These are phyloP conservation scores for Coemansia sp. DNA, from an alignment of 192 early-diverging fungal genomes.

Conservation along the genomic window DNA sequence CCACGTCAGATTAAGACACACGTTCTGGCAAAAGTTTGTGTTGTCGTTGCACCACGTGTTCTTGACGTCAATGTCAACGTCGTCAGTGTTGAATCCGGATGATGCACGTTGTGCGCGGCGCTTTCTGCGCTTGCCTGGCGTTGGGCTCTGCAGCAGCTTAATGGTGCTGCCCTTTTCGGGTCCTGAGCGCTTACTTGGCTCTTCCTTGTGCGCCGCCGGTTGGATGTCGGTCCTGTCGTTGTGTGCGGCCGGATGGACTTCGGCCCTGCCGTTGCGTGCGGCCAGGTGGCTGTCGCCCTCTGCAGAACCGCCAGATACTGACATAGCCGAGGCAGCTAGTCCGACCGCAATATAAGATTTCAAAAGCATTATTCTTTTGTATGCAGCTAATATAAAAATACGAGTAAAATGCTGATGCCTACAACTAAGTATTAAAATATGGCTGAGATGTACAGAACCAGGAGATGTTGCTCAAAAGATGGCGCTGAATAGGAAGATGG, in stretches of 20 bases:
- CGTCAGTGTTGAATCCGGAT: constrained; percentile 38
- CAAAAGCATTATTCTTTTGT: constrained; percentile 25
- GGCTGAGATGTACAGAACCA: background rate
- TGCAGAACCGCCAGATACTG: constrained; percentile 11
- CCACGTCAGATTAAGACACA: constrained; percentile 56
- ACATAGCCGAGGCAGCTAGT: constrained; percentile 24
- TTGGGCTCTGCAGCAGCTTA: constrained; percentile 22
- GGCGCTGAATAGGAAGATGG: background rate
- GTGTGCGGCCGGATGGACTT: background rate
- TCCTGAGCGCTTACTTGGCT: background rate
- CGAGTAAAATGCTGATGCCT: background rate
- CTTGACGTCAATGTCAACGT: constrained; percentile 41
- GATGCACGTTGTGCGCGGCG: constrained; percentile 28
- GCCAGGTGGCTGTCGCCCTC: background rate
- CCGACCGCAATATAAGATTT: constrained; percentile 26
- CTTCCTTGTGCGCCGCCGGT: background rate
- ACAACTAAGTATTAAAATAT: background rate
- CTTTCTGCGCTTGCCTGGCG: constrained; percentile 19
- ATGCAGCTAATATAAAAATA: background rate
- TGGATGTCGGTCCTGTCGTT: background rate
- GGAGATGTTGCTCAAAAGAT: background rate
- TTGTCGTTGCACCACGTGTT: constrained; percentile 56
- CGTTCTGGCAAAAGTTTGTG: constrained; percentile 56
- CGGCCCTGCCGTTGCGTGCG: background rate
- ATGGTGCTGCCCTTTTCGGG: constrained; percentile 15